Base-by-base conservation (phyloP, 2,329 filamentous ascomycete genomes). In the Lecanicillium sp. region DNA sequence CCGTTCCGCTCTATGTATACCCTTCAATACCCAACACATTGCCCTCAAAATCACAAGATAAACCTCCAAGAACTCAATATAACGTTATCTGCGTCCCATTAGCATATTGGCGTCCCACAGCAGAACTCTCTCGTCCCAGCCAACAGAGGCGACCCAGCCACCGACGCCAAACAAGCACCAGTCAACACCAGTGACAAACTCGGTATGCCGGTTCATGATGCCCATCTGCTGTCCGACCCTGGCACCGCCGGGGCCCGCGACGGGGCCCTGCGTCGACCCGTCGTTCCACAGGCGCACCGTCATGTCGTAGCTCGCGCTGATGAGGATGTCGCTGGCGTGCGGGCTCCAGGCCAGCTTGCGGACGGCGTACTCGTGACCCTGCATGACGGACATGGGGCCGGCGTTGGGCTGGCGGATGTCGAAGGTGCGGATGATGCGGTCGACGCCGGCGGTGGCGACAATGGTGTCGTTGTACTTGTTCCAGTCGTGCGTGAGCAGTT, bases 301-400 rank as follows among this genome's bases (percentile, higher is more conserved):
- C 93, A 98, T 98, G 67, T 98, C 93, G 66, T 98, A 98, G 62
- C 90, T 93, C 2, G 87, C 91, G 57, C 84, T 93, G 35, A 95
- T 75, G 35, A 98, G 68, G 9, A 95, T 78, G 62, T 97, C 88
- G 50, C 83, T 83, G n/a, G 93, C 77, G 70, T 98, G 93, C 9
- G 93, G 93, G 59, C 87, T 94, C 91, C 93, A 98, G 5, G 87
- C 80, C 4, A 98, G 61, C 54, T 86, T 83, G 40, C 90, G 77
- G 21, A 97, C 83, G 3, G 93, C 93, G 64, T 96, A 98, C 42
- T 93, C 83, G 65, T 98, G 93, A 11, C 93, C 93, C 10, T 81
- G 71, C 64, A 98, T 76, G 4, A 90, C 67, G 6, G 85, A 75
- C 9, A 88, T 63, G 0, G 91, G 88, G 0, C 89, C 89, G 5